These are phyloP conservation scores for Hanseniaspora lindneri DNA, from an alignment of 805 yeast species.

Conservation along the genomic window DNA sequence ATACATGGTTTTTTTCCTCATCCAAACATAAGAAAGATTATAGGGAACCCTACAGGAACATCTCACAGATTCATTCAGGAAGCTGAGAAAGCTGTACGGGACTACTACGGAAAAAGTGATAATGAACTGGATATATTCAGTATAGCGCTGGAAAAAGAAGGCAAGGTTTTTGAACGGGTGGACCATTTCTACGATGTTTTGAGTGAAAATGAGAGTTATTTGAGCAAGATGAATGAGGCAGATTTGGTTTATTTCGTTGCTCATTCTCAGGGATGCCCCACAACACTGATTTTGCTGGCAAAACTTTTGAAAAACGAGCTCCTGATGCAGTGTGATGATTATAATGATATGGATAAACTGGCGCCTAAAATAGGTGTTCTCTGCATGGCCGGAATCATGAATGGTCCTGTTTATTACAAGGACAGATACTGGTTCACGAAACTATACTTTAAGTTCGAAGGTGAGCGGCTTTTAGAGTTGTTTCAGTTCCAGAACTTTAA, in stretches of 20 bases:
- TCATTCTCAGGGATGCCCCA: conserved; percentile 95
- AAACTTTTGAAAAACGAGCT: conserved; percentile 52
- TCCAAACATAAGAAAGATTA: conserved; percentile 64
- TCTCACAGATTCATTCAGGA: conserved; percentile 81
- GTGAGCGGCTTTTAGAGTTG: conserved; percentile 70
- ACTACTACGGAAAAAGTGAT: conserved; percentile 41
- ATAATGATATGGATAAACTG: conserved; percentile 16
- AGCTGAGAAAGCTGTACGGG: conserved; percentile 64
- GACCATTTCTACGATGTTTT: conserved; percentile 64
- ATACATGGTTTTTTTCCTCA: conserved; percentile 96
- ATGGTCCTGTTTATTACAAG: conserved; percentile 84
- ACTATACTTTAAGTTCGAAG: conserved; percentile 84
- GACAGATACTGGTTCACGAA: conserved; percentile 74
- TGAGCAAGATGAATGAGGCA: conserved; percentile 40
- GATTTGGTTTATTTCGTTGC: conserved; percentile 86
- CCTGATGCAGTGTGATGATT: conserved; percentile 19
- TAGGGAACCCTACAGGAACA: conserved; percentile 96
- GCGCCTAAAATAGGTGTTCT: conserved; percentile 51
- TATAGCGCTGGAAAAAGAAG: conserved; percentile 89
- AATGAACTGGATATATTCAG: conserved; percentile 48
- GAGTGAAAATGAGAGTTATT: conserved; percentile 42
- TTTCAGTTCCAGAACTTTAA: conserved; percentile 77
- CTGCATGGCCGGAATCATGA: conserved; percentile 92
- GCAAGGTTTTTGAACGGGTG: conserved; percentile 77
- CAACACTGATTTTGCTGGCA: conserved; percentile 67